Conservation (phyloP, 2,329 filamentous ascomycete genomes). For the Penicillium fuscoglaucum region DNA sequence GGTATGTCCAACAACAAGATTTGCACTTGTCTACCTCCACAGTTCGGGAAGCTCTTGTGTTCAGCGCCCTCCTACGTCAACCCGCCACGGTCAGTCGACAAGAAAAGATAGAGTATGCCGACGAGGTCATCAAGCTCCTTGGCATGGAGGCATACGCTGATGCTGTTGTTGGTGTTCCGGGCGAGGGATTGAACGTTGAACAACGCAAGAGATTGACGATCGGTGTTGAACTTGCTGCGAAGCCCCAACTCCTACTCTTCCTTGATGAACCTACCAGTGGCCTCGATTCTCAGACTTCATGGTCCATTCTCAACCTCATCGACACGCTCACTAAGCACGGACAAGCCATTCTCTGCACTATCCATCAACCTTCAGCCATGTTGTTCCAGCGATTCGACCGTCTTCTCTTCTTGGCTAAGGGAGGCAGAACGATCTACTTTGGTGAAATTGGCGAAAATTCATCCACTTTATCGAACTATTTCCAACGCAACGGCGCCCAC, state of each 20-base stretch:
- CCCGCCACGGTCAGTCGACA: slow-evolving; percentile 65
- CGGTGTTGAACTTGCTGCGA: slow-evolving; percentile 4
- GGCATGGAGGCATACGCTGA: slow-evolving; percentile 88
- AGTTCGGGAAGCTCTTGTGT: slow-evolving; percentile 81
- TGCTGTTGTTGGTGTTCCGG: slow-evolving; percentile 81
- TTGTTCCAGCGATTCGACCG: slow-evolving; percentile 6
- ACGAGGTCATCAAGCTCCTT: slow-evolving; percentile 76
- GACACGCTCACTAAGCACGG: background rate
- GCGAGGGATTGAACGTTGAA: slow-evolving; percentile 67
- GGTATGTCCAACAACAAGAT: slow-evolving; percentile 70
- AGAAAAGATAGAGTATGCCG: slow-evolving; percentile 82
- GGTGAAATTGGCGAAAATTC: slow-evolving; percentile 63
- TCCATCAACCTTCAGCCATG: slow-evolving; percentile 3
- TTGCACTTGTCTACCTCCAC: slow-evolving; percentile 80
- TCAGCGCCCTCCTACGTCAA: slow-evolving; percentile 81
- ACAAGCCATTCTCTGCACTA: slow-evolving; percentile 3
- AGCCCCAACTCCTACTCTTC: background rate
- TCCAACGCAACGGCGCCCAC: slow-evolving; percentile 60
- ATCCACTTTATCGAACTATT: slow-evolving; percentile 59
- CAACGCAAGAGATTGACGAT: slow-evolving; percentile 54
- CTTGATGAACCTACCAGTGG: slow-evolving; percentile 7
- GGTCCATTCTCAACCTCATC: background rate
- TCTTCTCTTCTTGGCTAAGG: slow-evolving; percentile 59
- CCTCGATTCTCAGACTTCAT: slow-evolving; percentile 1
- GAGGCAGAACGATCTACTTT: slow-evolving; percentile 67